phyloP scores from a whole-genome alignment of 2,329 filamentous ascomycete species.

The Neophaeococcomyces aloes region DNA sequence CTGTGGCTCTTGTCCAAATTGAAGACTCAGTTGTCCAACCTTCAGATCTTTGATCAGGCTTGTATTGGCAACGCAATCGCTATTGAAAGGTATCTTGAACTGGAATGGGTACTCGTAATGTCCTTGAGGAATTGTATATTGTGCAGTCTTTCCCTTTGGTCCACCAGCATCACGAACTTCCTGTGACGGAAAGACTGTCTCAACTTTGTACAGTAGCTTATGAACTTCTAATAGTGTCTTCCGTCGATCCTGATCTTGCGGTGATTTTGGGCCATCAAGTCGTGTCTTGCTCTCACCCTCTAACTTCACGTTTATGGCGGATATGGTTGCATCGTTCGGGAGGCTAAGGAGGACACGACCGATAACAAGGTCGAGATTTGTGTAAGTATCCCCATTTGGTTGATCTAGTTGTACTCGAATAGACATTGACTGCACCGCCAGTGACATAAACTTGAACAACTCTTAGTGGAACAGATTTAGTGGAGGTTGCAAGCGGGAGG shows the following conservation, averaged over 20 bases:
- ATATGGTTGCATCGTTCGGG: constrained; percentile 33
- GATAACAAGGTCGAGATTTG: constrained; percentile 39
- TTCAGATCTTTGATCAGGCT: constrained; percentile 38
- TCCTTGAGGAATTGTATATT: constrained; percentile 37
- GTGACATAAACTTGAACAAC: neutral
- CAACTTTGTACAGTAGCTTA: constrained; percentile 40
- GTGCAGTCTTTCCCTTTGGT: constrained; percentile 21
- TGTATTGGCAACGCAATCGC: constrained; percentile 36
- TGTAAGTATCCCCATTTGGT: constrained; percentile 33
- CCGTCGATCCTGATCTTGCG: constrained; percentile 37
- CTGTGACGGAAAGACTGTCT: constrained; percentile 36
- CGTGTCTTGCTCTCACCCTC: constrained; percentile 40
- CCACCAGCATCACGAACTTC: constrained; percentile 30
- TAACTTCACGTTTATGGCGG: constrained; percentile 38
- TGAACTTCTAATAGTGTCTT: constrained; percentile 40
- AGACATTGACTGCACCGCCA: constrained; percentile 29
- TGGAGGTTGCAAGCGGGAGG: neutral
- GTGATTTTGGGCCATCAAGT: constrained; percentile 31
- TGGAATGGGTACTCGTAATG: constrained; percentile 40
- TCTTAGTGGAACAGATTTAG: neutral
- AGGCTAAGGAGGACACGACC: constrained; percentile 37
- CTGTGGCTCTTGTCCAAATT: constrained; percentile 34
- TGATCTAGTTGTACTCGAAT: constrained; percentile 36
- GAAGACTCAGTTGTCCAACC: constrained; percentile 35
- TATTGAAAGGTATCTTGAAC: constrained; percentile 44